These are phyloP conservation scores for Botrytis deweyae DNA, from an alignment of 2,329 filamentous ascomycete genomes.

Conservation along the genomic window DNA sequence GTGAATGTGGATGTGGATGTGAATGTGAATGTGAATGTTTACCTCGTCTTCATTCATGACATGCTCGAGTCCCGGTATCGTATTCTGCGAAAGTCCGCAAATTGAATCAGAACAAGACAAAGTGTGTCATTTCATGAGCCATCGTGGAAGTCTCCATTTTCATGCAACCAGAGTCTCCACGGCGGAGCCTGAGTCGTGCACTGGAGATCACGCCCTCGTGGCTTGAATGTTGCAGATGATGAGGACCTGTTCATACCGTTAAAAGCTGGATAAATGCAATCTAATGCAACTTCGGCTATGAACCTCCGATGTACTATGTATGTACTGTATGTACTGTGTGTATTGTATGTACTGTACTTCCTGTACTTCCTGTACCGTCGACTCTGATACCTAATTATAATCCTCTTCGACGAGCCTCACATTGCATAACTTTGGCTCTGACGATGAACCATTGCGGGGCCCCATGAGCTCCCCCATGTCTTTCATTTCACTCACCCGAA, in stretches of 20 bases:
- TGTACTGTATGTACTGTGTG: too few relatives aligned
- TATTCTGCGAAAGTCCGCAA: not conserved
- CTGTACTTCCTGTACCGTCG: not conserved
- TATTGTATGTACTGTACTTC: too few relatives aligned
- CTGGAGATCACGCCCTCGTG: constrained; percentile 9
- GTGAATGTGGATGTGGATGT: not conserved
- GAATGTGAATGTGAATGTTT: not conserved
- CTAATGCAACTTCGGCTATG: constrained; percentile 7
- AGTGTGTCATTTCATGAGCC: not conserved
- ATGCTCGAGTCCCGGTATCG: not conserved
- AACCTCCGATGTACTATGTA: not conserved
- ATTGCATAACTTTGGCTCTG: not conserved
- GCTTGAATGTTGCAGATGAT: not conserved
- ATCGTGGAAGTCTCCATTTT: constrained; percentile 11
- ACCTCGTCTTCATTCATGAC: not conserved
- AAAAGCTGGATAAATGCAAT: constrained; percentile 1
- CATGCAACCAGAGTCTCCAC: constrained; percentile 9
- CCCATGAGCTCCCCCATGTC: constrained; percentile 13
- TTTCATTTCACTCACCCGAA: not conserved
- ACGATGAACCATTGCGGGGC: constrained; percentile 9
- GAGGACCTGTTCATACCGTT: not conserved
- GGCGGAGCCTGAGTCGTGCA: constrained; percentile 8
- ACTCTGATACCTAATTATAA: not conserved
- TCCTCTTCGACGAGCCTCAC: not conserved
- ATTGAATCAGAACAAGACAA: not conserved